Conservation (phyloP, 2,329 filamentous ascomycete genomes). For the Venturia asperata region DNA sequence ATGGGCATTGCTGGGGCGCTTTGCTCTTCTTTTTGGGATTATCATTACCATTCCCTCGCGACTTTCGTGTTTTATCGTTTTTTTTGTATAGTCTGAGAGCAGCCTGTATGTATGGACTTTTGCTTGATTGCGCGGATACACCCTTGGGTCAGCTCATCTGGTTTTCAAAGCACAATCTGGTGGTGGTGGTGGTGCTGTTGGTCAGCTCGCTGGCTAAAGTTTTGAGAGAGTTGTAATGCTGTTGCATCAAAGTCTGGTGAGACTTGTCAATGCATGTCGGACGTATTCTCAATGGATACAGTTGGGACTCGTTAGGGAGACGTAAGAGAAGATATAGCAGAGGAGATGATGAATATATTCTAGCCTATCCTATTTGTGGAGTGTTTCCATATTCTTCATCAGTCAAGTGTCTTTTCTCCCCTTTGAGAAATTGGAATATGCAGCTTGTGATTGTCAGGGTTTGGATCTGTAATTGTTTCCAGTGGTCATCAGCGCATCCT, state of each 20-base stretch:
- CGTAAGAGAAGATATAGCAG: background rate
- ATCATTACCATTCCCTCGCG: background rate
- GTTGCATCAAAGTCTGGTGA: background rate
- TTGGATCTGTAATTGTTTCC: no score
- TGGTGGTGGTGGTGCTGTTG: no score
- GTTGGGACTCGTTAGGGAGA: background rate
- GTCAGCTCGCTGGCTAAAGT: background rate
- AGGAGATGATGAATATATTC: slow-evolving; percentile 7
- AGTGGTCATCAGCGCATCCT: no score
- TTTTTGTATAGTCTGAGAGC: slow-evolving; percentile 8
- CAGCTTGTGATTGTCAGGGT: no score
- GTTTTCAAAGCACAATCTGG: background rate
- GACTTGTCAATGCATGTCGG: background rate
- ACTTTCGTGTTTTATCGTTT: background rate
- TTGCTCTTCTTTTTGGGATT: background rate
- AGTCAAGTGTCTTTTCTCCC: no score
- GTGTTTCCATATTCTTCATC: no score
- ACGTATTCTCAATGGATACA: background rate
- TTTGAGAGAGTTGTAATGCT: background rate
- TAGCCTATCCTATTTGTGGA: background rate
- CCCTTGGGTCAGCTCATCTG: background rate
- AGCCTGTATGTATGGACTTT: background rate
- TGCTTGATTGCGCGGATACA: slow-evolving; percentile 2
- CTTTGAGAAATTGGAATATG: no score
- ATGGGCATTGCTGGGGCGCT: slow-evolving; percentile 9